Evolutionary conservation across 495 filamentous ascomycete species (phyloP).

Genomic region (Jackrogersella multiformis): DNA sequence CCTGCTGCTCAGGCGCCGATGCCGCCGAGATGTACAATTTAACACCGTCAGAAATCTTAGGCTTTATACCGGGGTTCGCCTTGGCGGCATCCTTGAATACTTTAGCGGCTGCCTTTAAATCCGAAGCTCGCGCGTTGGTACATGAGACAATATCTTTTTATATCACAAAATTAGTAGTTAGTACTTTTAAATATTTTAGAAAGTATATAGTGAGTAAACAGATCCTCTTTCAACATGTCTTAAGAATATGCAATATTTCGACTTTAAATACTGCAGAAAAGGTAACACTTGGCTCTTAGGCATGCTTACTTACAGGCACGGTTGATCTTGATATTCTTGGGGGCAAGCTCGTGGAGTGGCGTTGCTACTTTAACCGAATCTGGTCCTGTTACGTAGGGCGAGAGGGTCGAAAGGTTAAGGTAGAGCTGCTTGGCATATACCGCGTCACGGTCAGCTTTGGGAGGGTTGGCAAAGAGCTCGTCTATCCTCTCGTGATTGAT

Average conservation of each 20-base stretch:
- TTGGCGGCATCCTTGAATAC: background rate
- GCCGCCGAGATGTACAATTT: conserved; percentile 94
- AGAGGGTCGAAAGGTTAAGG: conserved; percentile 70
- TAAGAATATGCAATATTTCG: too few relatives aligned
- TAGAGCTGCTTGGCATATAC: conserved; percentile 84
- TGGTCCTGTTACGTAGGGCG: conserved; percentile 88
- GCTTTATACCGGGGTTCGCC: conserved; percentile 50
- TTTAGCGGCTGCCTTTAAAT: conserved; percentile 56
- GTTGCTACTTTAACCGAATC: conserved; percentile 92
- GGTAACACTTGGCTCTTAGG: too few relatives aligned
- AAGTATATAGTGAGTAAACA: too few relatives aligned
- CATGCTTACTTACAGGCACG: too few relatives aligned
- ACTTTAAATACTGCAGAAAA: too few relatives aligned
- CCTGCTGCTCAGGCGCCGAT: conserved; percentile 78
- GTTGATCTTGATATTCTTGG: conserved; percentile 76
- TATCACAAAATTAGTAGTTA: too few relatives aligned
- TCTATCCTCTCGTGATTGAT: conserved; percentile 78
- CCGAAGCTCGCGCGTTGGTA: conserved; percentile 86
- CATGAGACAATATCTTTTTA: conserved; percentile 92
- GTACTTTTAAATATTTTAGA: too few relatives aligned
- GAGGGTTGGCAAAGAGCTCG: conserved; percentile 70
- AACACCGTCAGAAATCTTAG: conserved; percentile 80
- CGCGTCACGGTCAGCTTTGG: conserved; percentile 79
- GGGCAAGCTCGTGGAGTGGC: conserved; percentile 77
- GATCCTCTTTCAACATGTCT: too few relatives aligned